Evolutionary conservation across 2,329 filamentous ascomycete genomes (phyloP), one percentile per base, ranked within the genome.

Genomic region (Fusarium sp.): DNA sequence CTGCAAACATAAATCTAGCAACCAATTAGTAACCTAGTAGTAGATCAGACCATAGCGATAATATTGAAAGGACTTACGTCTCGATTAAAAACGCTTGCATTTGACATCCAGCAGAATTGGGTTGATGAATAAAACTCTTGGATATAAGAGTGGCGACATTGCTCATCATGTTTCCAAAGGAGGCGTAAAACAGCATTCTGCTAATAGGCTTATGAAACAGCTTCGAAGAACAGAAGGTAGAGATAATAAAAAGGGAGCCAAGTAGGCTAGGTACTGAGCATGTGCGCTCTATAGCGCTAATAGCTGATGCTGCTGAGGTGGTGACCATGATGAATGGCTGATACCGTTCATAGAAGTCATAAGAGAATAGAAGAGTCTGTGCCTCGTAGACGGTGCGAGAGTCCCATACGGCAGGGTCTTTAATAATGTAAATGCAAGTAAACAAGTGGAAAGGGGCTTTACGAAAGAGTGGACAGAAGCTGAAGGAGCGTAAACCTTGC

Each of bases 131-230:
- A 7, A 44, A 60, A 32, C 45, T 50, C 5, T 44, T 23, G 0
- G 57, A 60, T 39, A 60, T 60, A 6, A 60, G 57, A 8, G 57
- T 60, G 19, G 57, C 57, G 37, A 59, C 35, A 51, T 60, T 60
- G 6, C 57, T 51, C 57, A 60, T 59, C 57, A 60, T 59, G 4
- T 60, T 60, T 14, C 57, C 57, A 4, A 60, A 60, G 7, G 57
- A 60, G 2, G 57, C 57, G 7, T 59, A 60, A 2, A 60, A 60
- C 3, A 60, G 57, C 57, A 60, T 60, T 9, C 57, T 17, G 7
- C 57, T 60, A 4, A 60, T 60, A 1, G 57, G 57, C 17, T 59
- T 60, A 0, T 60, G 57, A 15, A 60, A 60, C 30, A 59, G n/a
- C 20, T 59, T 59, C 0, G 57, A 60, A 17, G 37, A 60, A 44